Evolutionary conservation across 371 early-diverging fungal species (phyloP).

Genomic region (Lichtheimia hyalospora): DNA sequence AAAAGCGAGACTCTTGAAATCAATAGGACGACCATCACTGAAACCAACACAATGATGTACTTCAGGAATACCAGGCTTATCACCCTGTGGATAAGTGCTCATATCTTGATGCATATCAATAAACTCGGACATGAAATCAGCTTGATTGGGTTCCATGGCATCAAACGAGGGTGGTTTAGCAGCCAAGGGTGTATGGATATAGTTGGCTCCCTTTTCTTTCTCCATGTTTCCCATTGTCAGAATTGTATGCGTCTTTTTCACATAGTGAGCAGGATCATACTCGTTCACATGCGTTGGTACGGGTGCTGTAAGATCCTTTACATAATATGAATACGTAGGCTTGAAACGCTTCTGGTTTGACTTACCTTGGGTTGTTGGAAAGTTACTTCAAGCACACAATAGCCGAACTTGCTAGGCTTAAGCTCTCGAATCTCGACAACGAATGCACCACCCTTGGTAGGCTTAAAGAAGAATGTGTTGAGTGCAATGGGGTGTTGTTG

Average conservation of each 20-base stretch:
- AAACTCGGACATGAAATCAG: conserved; percentile 22
- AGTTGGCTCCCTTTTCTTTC: conserved; percentile 31
- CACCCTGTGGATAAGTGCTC: background rate
- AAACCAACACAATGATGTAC: conserved; percentile 26
- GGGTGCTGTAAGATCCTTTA: background rate
- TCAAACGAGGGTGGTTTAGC: conserved; percentile 14
- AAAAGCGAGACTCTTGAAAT: conserved; percentile 36
- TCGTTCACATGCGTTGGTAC: conserved; percentile 8
- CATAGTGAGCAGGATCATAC: conserved; percentile 26
- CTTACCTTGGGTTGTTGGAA: conserved; percentile 32
- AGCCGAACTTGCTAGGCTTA: conserved; percentile 39
- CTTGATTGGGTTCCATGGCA: conserved; percentile 14
- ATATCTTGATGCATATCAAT: conserved; percentile 12
- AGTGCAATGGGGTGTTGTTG: conserved; percentile 39
- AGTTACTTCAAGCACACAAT: conserved; percentile 26
- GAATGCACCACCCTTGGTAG: conserved; percentile 23
- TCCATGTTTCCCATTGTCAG: conserved; percentile 42
- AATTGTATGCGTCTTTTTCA: conserved; percentile 22
- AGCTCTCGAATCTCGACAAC: conserved; percentile 36
- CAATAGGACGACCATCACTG: conserved; percentile 27
- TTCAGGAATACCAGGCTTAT: conserved; percentile 25
- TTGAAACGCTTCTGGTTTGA: background rate
- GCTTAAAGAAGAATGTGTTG: conserved; percentile 39
- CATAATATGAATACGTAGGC: background rate
- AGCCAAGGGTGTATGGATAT: conserved; percentile 10